phyloP scores from a whole-genome alignment of 805 yeast genomes.

The Candida rishiriensis region DNA sequence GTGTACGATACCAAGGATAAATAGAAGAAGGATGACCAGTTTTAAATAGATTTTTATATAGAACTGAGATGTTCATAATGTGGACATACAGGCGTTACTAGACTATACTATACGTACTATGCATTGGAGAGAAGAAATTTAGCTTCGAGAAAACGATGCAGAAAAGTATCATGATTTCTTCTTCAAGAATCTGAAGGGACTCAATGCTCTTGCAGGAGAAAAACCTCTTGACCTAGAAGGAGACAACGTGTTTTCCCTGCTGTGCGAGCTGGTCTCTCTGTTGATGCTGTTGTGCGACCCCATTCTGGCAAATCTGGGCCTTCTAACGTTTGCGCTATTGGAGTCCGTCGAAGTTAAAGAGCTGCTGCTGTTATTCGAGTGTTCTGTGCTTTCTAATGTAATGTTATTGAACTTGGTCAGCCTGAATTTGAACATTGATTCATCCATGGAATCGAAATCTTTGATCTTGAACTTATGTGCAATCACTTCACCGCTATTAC shows the following conservation, averaged over 20 bases:
- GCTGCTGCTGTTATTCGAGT: too few relatives aligned
- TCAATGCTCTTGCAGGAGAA: constrained; percentile 28
- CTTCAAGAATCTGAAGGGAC: constrained; percentile 27
- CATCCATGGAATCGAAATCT: neutral
- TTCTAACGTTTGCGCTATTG: constrained; percentile 3
- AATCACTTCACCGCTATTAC: constrained; percentile 2
- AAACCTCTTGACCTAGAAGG: constrained; percentile 22
- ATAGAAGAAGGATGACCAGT: constrained; percentile 2
- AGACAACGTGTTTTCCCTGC: constrained; percentile 14
- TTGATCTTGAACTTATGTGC: neutral
- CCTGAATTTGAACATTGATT: neutral
- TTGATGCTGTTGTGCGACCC: constrained; percentile 5
- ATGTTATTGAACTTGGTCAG: neutral
- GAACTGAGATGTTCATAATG: neutral
- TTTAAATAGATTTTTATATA: neutral
- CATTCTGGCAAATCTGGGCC: constrained; percentile 23
- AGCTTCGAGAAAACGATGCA: neutral
- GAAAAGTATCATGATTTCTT: constrained; percentile 6
- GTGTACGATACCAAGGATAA: constrained; percentile 64
- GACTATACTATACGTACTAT: neutral
- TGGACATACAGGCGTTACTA: neutral
- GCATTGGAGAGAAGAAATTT: neutral
- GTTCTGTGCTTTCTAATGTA: neutral
- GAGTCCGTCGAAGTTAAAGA: neutral
- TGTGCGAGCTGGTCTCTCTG: neutral